Percentiles rank a stretch among this genome's conserved stretches.
Conservation (phyloP, 2,329 filamentous ascomycete genomes). For the Cladosporium velox region DNA sequence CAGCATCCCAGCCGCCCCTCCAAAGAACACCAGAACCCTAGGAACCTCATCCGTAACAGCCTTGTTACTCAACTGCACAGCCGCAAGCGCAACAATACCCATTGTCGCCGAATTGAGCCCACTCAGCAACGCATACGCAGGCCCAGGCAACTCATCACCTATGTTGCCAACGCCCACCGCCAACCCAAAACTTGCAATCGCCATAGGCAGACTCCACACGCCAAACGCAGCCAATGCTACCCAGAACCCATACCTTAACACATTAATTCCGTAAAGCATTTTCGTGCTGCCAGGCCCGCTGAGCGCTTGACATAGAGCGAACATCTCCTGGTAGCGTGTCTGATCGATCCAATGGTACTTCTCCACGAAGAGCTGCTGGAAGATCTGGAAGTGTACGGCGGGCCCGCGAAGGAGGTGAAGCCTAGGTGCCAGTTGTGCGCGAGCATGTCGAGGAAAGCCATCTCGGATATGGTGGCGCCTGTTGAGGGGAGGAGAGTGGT, state of each 20-base stretch:
- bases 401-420: slow-evolving; percentile 51
- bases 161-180: slow-evolving; percentile 66
- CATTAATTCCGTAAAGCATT: slow-evolving; percentile 69
- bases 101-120: slow-evolving; percentile 73
- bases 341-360: slow-evolving; percentile 68
- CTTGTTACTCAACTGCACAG: slow-evolving; percentile 63
- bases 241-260: slow-evolving; percentile 62
- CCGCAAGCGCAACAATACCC: slow-evolving; percentile 70
- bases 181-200: slow-evolving; percentile 68
- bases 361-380: slow-evolving; percentile 62
- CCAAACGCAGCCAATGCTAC: slow-evolving; percentile 62
- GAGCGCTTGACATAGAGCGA: slow-evolving; percentile 67
- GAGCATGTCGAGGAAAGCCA: slow-evolving; percentile 26
- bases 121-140: slow-evolving; percentile 69
- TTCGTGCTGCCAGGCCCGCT: slow-evolving; percentile 71
- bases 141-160: slow-evolving; percentile 57
- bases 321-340: slow-evolving; percentile 71
- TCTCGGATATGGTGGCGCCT: background rate
- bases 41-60: slow-evolving; percentile 67
- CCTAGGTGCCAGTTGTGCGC: slow-evolving; percentile 31
- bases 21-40: slow-evolving; percentile 63
- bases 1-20: slow-evolving; percentile 64
- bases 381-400: slow-evolving; percentile 69
- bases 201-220: slow-evolving; percentile 69
- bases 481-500: slow-evolving; percentile 11